phyloP scores from a whole-genome alignment of 2,329 filamentous ascomycete genomes.

The Raffaelea arxii region DNA sequence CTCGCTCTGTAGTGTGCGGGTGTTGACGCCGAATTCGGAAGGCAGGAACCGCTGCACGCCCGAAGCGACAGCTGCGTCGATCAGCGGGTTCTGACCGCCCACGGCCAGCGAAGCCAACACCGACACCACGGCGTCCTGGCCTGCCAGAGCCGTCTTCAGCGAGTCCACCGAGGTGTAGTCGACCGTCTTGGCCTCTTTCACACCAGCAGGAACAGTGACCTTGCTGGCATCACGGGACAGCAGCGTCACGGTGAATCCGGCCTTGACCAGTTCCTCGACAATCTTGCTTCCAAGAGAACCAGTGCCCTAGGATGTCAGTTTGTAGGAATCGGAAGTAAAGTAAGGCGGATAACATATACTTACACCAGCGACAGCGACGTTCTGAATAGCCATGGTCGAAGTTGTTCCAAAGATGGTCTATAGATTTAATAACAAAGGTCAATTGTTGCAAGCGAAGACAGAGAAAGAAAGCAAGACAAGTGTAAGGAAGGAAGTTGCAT shows the following conservation, averaged over 20 bases:
- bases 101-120: slow-evolving; percentile 33
- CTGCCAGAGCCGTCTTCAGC: slow-evolving; percentile 31
- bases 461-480: background rate
- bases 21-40: slow-evolving; percentile 19
- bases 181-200: slow-evolving; percentile 30
- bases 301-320: no score
- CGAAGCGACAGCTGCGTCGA: slow-evolving; percentile 15
- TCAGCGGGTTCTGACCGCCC: slow-evolving; percentile 15
- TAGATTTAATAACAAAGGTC: background rate
- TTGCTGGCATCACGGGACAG: slow-evolving; percentile 36
- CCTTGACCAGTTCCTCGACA: slow-evolving; percentile 19
- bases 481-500: background rate
- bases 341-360: slow-evolving; percentile 4
- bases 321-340: background rate
- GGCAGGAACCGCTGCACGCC: slow-evolving; percentile 18
- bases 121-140: slow-evolving; percentile 42
- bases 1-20: slow-evolving; percentile 8
- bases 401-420: slow-evolving; percentile 1
- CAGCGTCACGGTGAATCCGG: slow-evolving; percentile 38
- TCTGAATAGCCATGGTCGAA: slow-evolving; percentile 20
- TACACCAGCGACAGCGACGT: slow-evolving; percentile 26
- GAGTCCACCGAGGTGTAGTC: slow-evolving; percentile 31
- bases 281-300: slow-evolving; percentile 23
- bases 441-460: background rate
- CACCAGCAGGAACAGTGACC: slow-evolving; percentile 21